Conservation (phyloP, 352 stramenopile genomes). For the Globisporangium camurandrum region DNA sequence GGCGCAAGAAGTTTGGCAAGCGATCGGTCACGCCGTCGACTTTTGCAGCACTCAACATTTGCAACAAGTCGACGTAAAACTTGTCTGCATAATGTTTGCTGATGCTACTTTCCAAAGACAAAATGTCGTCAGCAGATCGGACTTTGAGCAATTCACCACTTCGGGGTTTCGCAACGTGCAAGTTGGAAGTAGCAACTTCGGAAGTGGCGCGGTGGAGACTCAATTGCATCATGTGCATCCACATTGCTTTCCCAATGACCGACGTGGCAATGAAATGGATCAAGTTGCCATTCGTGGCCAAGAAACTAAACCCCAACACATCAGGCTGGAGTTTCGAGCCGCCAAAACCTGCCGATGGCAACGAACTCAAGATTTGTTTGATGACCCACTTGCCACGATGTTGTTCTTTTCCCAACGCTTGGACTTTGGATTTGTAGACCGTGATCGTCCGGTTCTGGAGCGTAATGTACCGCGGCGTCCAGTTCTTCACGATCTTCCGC, state of each 20-base stretch:
- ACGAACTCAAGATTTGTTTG: constrained; percentile 69
- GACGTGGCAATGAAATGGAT: constrained; percentile 81
- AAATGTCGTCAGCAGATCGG: constrained; percentile 37
- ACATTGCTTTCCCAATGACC: constrained; percentile 71
- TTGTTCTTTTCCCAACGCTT: constrained; percentile 75
- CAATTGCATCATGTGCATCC: constrained; percentile 75
- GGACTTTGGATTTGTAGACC: constrained; percentile 85
- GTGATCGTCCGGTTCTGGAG: constrained; percentile 73
- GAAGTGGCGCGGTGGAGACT: constrained; percentile 44
- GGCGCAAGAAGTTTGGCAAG: constrained; percentile 61
- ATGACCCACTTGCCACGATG: constrained; percentile 75
- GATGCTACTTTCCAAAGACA: constrained; percentile 49
- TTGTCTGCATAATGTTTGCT: constrained; percentile 64
- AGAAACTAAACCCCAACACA: constrained; percentile 73
- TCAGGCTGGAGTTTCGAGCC: constrained; percentile 74
- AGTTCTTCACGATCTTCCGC: constrained; percentile 86
- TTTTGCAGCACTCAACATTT: constrained; percentile 33
- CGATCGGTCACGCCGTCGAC: constrained; percentile 40
- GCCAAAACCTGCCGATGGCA: constrained; percentile 72
- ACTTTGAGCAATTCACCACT: constrained; percentile 24
- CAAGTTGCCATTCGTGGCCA: constrained; percentile 76
- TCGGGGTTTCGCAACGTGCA: constrained; percentile 30
- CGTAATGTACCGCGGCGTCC: constrained; percentile 83
- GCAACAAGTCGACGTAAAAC: constrained; percentile 57
- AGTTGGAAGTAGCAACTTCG: constrained; percentile 27